These are phyloP conservation scores for Striga hermonthica DNA, from an alignment of 305 asterid species.

Conservation along the genomic window DNA sequence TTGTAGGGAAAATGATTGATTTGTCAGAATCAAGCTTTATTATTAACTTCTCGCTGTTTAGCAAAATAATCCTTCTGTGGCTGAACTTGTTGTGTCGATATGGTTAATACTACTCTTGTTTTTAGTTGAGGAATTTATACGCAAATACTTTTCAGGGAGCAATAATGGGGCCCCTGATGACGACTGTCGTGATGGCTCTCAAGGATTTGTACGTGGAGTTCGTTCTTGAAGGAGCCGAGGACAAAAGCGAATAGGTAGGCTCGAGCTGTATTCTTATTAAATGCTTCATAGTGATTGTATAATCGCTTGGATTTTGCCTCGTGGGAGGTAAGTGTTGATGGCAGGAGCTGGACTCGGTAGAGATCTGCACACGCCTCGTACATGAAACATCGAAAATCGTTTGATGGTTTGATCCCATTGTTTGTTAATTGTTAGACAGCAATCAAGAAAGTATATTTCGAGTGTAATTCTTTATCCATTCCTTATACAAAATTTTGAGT, in stretches of 20 bases:
- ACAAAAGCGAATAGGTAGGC: conserved; percentile 32
- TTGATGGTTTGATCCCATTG: conserved; percentile 4
- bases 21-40: too few relatives aligned
- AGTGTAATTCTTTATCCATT: conserved; percentile 2
- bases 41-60: too few relatives aligned
- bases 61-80: too few relatives aligned
- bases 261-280: conserved; percentile 15
- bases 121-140: too few relatives aligned
- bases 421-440: conserved; percentile 4
- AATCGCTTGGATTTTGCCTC: conserved; percentile 5
- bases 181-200: conserved; percentile 79
- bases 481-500: too few relatives aligned
- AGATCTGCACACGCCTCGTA: background rate
- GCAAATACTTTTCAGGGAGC: conserved; percentile 66
- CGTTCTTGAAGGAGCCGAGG: conserved; percentile 60
- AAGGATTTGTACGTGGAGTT: conserved; percentile 83
- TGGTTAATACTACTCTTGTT: too few relatives aligned
- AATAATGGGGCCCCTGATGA: conserved; percentile 91
- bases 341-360: conserved; percentile 2
- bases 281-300: conserved; percentile 9
- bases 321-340: background rate
- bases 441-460: background rate
- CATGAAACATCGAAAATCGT: conserved; percentile 26
- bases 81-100: too few relatives aligned
- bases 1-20: too few relatives aligned